Evolutionary conservation across 1,139 yeast genomes (phyloP).

Genomic region (Nakaseomyces nivariensis): DNA sequence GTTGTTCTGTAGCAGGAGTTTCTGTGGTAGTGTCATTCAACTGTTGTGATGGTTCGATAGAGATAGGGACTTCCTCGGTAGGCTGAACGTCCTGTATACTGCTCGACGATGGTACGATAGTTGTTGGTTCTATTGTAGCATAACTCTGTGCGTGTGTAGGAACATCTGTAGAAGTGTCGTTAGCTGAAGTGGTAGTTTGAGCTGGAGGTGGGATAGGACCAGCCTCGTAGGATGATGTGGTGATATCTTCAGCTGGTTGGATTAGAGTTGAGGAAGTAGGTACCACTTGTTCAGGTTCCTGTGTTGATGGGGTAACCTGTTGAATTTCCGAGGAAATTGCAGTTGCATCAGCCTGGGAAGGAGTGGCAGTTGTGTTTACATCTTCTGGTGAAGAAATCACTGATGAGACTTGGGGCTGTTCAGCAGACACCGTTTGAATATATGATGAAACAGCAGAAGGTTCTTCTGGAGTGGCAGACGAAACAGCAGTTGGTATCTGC

Average conservation of each 20-base stretch:
- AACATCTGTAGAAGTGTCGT: constrained; percentile 4
- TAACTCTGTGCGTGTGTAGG: background rate
- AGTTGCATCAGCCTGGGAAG: background rate
- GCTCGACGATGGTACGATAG: background rate
- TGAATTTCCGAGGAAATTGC: background rate
- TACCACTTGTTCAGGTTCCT: background rate
- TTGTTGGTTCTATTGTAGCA: background rate
- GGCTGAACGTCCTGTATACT: background rate
- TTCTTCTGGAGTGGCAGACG: too few species aligned
- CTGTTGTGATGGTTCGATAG: constrained; percentile 3
- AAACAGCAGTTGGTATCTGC: too few species aligned
- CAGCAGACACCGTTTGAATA: background rate
- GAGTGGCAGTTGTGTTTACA: constrained; percentile 1
- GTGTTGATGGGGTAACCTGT: background rate
- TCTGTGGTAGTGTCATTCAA: background rate
- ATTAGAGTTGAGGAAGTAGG: background rate
- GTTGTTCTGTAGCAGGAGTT: background rate
- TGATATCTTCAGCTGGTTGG: too few species aligned
- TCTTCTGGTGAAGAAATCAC: too few species aligned
- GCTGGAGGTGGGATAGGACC: background rate
- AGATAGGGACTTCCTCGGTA: background rate
- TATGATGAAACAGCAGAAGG: too few species aligned
- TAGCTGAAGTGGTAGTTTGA: background rate
- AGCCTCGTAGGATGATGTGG: background rate
- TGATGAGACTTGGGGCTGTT: background rate